These are phyloP conservation scores for Marchantia polymorpha DNA, from an alignment of 225 moss, liverwort and hornwort species.

Conservation along the genomic window DNA sequence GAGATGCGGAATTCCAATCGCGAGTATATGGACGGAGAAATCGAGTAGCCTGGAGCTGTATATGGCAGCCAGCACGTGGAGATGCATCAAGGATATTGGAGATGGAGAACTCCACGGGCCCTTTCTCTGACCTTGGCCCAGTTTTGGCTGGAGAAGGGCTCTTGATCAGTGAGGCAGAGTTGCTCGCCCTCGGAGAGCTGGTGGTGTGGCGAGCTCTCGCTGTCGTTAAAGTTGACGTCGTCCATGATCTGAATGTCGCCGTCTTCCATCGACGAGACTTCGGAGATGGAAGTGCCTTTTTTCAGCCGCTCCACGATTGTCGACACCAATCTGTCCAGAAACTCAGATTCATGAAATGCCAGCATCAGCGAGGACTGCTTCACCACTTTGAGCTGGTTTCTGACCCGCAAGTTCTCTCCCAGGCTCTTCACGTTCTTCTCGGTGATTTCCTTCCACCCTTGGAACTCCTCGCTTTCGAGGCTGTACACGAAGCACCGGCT, in stretches of 20 bases:
- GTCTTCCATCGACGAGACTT: neutral
- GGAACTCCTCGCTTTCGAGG: neutral
- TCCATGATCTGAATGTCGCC: neutral
- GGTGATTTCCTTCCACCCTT: neutral
- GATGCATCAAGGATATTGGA: neutral
- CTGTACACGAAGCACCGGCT: neutral
- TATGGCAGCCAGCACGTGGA: no score
- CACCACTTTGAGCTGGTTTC: conserved; percentile 7
- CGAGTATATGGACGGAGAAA: no score
- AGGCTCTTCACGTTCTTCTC: conserved; percentile 6
- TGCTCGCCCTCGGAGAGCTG: neutral
- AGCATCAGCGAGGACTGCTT: neutral
- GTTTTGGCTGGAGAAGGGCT: neutral
- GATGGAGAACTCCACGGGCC: conserved; percentile 3
- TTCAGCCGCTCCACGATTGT: neutral
- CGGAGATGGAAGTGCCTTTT: neutral
- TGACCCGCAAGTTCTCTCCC: neutral
- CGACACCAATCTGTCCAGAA: neutral
- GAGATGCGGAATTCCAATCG: no score
- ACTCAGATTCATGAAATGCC: neutral
- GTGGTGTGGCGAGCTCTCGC: neutral
- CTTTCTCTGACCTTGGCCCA: conserved; percentile 3
- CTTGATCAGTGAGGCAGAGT: neutral
- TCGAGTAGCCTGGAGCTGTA: no score
- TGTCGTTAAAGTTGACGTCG: neutral